Conservation (phyloP, 2,329 filamentous ascomycete species). For the Metarhizium sp. region DNA sequence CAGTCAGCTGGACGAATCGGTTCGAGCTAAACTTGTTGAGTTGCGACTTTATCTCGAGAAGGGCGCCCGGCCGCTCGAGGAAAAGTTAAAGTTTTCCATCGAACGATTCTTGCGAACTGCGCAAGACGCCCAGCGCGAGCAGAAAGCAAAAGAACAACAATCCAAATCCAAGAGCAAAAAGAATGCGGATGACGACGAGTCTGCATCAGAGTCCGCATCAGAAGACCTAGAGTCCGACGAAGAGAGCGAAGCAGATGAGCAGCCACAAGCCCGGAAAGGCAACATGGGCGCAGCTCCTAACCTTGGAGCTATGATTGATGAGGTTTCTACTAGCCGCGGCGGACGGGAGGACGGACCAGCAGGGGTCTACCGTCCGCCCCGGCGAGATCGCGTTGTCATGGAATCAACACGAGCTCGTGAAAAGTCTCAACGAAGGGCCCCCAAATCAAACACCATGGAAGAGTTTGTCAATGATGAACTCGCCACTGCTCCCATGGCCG, state of each 20-base stretch:
- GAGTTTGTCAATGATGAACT: constrained; percentile 86
- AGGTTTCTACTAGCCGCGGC: constrained; percentile 18
- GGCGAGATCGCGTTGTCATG: constrained; percentile 80
- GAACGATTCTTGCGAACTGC: constrained; percentile 88
- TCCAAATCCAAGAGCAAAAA: constrained; percentile 19
- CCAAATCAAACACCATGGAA: constrained; percentile 77
- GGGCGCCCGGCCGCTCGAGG: constrained; percentile 82
- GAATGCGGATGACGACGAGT: constrained; percentile 25
- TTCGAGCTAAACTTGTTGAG: constrained; percentile 82
- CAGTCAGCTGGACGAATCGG: constrained; percentile 48
- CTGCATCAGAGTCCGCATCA: constrained; percentile 10
- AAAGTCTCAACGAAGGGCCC: constrained; percentile 49
- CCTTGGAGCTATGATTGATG: constrained; percentile 22
- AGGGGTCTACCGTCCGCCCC: constrained; percentile 81
- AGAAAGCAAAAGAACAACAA: constrained; percentile 22
- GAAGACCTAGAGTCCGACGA: constrained; percentile 14
- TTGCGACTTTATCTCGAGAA: constrained; percentile 88
- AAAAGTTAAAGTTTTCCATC: constrained; percentile 87
- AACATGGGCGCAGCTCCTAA: constrained; percentile 22
- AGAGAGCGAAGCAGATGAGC: constrained; percentile 9
- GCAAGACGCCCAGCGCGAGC: constrained; percentile 55
- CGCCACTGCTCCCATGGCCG: constrained; percentile 67
- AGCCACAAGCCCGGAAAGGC: constrained; percentile 8
- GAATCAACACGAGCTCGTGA: constrained; percentile 55
- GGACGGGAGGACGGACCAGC: constrained; percentile 32